Base-by-base conservation (phyloP, 78 protist species). In the Protostelium mycophagum region DNA sequence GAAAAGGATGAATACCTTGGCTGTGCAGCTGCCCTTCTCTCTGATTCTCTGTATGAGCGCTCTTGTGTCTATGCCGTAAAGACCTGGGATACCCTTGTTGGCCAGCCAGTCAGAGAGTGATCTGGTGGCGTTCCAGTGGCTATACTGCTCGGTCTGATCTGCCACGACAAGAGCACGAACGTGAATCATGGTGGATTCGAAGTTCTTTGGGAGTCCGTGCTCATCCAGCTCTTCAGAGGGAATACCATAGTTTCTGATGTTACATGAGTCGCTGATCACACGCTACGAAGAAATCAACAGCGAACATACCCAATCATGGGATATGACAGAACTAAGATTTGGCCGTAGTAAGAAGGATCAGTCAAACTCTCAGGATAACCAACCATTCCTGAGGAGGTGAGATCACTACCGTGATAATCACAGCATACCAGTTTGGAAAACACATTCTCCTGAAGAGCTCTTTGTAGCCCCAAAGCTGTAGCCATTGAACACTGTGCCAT, bases 261-360 rank as follows among this genome's bases (percentile, higher is more conserved):
- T 25, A 51, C 31, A 25, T 16, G 16, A 25, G 73, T 5, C 16
- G 73, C 73, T 51, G 5, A 16, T 51, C 16, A 16, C 73, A 25
- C 31, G 73, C 16, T 5, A 36, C 73, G 73, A 51, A 25, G 73
- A 51, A 25, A n/a, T n/a, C n/a, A n/a, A n/a, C n/a, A n/a, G n/a
- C n/a, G n/a, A n/a, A n/a, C n/a, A n/a, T 51, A 51, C 73, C 99
- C 99, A 28, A 97, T 93, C 36, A 97, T 73, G 1, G 99, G 99
- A 91, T 93, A 97, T 23, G 99, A 96, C 84, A 97, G 90, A 37
- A 96, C 98, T 35, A 98, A 91, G 16, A 98, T 96, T 87, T 98
- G 99, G 23, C 97, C 97, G n/a, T 90, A 83, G 96, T 98, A 97
- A 37, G 99, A 97, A 31, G 99, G 99, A 87, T 97, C 99, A 29